Evolutionary conservation across 73 alveolate genomes (phyloP), one percentile per base, ranked within the genome.

Genomic region (Symbiodinium natans): DNA sequence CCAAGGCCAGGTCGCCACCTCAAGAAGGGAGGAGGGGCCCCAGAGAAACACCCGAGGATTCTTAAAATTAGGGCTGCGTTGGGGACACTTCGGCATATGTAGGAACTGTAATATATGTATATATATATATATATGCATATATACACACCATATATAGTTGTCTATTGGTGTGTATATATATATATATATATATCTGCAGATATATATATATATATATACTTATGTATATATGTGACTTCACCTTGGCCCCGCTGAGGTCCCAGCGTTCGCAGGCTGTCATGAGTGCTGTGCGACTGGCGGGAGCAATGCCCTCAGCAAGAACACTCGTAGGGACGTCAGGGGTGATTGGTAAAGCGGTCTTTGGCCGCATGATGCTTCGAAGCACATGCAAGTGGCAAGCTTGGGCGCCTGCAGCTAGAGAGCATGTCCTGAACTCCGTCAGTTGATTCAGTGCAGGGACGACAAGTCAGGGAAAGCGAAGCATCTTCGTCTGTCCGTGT

Each of bases 1-100:
- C 97, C 10, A 41, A 29, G 21, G n/a, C 38, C 48, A 90, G 56
- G 36, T 90, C 97, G 27, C 97, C 97, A 41, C 97, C 97, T 90
- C n/a, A n/a, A n/a, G n/a, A n/a, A 56, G 21, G 13, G n/a, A 54
- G 41, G 2, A 10, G 39, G 39, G 27, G 6, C 85, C 46, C 42
- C 42, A n/a, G 6, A 74, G 85, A 9, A 13, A 5, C 17, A 23
- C 31, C 19, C 6, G 27, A 38, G 36, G 8, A 38, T 13, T 23
- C 40, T 6, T 6, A 11, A 29, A 11, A 48, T 40, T 3, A 9
- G 0, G 2, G 15, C 43, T 23, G 74, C n/a, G 74, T 21, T 6
- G 43, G 74, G 46, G 29, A 75, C 29, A 48, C 17, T 48, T 17
- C 17, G 63, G 8, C 17, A 10, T 8, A 17, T 10, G 8, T 48